These are phyloP conservation scores for Claviceps digitariae DNA, from an alignment of 2,329 filamentous ascomycete genomes.

Conservation along the genomic window DNA sequence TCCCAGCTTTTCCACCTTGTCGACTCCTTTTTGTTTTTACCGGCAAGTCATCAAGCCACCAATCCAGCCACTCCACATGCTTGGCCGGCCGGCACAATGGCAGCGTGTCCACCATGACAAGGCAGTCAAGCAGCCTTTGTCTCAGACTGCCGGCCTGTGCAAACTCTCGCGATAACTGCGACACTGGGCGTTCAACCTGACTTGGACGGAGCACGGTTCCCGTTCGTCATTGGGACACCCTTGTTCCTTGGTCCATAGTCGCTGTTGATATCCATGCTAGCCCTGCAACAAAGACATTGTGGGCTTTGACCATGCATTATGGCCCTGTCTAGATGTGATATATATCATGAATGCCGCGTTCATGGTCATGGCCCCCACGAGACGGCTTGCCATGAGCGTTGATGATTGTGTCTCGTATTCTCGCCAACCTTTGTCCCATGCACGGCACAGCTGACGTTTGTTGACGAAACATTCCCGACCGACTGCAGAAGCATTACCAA, in stretches of 20 bases:
- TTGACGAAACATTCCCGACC: background rate
- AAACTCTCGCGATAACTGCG: conserved; percentile 6
- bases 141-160: conserved; percentile 10
- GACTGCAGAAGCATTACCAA: background rate
- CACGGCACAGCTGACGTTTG: background rate
- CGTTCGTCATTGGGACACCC: background rate
- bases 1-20: background rate
- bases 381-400: background rate
- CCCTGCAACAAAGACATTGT: background rate
- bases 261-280: background rate
- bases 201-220: conserved; percentile 5
- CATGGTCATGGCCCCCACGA: background rate
- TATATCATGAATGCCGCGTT: background rate
- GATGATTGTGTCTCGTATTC: background rate
- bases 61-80: background rate
- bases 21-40: background rate
- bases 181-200: conserved; percentile 3
- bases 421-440: background rate
- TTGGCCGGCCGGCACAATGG: background rate
- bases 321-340: background rate
- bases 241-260: background rate
- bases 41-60: background rate
- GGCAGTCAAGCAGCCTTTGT: conserved; percentile 8
- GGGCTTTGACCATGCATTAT: background rate
- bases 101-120: background rate